Evolutionary conservation across 73 alveolate genomes (phyloP).

Genomic region (Urostyla sp.): DNA sequence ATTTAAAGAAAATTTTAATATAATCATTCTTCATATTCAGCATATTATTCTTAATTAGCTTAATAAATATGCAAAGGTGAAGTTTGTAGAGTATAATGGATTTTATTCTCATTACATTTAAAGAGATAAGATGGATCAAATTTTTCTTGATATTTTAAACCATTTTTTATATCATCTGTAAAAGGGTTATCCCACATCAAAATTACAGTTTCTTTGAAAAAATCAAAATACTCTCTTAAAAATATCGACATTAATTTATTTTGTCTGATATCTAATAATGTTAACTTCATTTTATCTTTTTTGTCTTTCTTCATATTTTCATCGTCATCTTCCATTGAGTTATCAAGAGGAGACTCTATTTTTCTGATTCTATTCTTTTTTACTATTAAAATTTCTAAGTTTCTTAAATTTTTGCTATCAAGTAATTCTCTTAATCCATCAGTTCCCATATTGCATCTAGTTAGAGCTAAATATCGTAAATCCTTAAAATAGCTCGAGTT

Average conservation of each 20-base stretch:
- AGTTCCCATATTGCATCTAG: slow-evolving; percentile 17
- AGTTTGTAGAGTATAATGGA: too few species aligned
- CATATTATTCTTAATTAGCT: too few species aligned
- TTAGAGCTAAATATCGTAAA: slow-evolving; percentile 2
- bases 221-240: slow-evolving; percentile 13
- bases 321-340: slow-evolving; percentile 24
- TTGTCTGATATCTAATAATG: slow-evolving; percentile 26
- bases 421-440: slow-evolving; percentile 27
- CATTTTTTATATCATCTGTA: not conserved
- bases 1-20: too few species aligned
- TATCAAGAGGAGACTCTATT: slow-evolving; percentile 32
- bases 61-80: too few species aligned
- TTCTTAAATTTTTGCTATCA: slow-evolving; percentile 3
- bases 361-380: slow-evolving; percentile 16
- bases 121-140: slow-evolving; percentile 37
- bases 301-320: slow-evolving; percentile 9
- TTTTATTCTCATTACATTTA: too few species aligned
- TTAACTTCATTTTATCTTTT: slow-evolving; percentile 22
- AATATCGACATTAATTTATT: slow-evolving; percentile 11
- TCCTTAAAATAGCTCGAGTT: slow-evolving; percentile 38
- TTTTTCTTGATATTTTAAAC: not conserved
- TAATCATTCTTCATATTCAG: too few species aligned
- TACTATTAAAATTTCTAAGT: slow-evolving; percentile 17
- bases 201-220: slow-evolving; percentile 42
- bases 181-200: slow-evolving; percentile 65